Conservation (phyloP, 257 asterid genomes). For the Ilex aquifolium region DNA sequence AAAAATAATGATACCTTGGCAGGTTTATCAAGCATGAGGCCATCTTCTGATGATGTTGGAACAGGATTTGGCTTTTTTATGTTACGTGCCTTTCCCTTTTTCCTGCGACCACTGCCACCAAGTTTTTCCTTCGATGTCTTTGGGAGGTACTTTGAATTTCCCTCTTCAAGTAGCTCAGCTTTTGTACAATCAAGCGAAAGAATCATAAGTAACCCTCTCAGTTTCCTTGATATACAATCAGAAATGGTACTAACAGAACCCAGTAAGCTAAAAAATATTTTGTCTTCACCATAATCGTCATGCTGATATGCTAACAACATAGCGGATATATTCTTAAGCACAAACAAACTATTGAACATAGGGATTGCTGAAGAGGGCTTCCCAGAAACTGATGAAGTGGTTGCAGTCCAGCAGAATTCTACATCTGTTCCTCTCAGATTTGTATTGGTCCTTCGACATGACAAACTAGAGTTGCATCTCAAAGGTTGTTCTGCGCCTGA, state of each 20-base stretch:
- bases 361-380: constrained; percentile 33
- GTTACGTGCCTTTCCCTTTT: constrained; percentile 63
- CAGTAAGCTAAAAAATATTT: constrained; percentile 74
- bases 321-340: constrained; percentile 62
- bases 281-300: constrained; percentile 40
- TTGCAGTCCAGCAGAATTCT: constrained; percentile 21
- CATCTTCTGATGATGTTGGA: constrained; percentile 47
- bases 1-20: constrained; percentile 44
- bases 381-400: constrained; percentile 30
- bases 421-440: constrained; percentile 26
- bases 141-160: constrained; percentile 28
- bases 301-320: constrained; percentile 48
- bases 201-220: constrained; percentile 78
- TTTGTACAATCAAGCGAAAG: constrained; percentile 90
- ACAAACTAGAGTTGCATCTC: constrained; percentile 30
- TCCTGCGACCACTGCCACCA: constrained; percentile 54
- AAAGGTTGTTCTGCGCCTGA: constrained; percentile 23
- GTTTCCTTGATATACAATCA: constrained; percentile 62
- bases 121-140: constrained; percentile 56
- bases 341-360: constrained; percentile 50
- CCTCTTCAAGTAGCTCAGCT: constrained; percentile 79
- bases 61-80: constrained; percentile 48
- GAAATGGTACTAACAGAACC: constrained; percentile 62
- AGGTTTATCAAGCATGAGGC: constrained; percentile 27
- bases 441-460: constrained; percentile 21